Evolutionary conservation across 768 basidiomycete genomes (phyloP).

Genomic region (Lentinula aciculospora): DNA sequence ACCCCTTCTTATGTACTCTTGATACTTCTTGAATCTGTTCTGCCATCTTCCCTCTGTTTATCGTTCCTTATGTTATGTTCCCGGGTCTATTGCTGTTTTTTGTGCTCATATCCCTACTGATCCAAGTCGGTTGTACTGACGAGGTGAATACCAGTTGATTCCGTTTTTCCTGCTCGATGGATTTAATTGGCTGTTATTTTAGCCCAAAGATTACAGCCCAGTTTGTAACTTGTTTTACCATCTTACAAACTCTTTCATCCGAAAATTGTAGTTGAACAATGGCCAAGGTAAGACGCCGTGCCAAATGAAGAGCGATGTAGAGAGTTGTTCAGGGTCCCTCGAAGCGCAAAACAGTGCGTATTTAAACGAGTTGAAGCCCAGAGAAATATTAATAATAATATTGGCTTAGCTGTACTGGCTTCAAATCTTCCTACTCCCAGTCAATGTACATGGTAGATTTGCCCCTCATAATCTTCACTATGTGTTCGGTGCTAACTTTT

Average conservation of each 20-base stretch:
- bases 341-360: neutral
- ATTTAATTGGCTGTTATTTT: neutral
- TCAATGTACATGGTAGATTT: conserved; percentile 6
- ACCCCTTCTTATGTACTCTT: neutral
- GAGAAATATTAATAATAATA: neutral
- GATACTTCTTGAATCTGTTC: neutral
- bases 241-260: neutral
- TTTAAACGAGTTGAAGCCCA: neutral
- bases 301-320: conserved; percentile 19
- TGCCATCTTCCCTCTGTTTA: neutral
- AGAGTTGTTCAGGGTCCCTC: conserved; percentile 32
- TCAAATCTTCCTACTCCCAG: neutral
- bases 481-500: too few relatives aligned
- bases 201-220: neutral
- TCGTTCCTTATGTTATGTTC: neutral
- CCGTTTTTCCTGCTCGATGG: neutral
- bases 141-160: neutral
- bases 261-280: neutral
- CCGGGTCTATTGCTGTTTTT: neutral
- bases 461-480: neutral
- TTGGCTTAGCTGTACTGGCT: neutral
- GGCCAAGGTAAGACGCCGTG: conserved; percentile 3
- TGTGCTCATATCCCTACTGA: neutral
- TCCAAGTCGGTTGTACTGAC: neutral
- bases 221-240: neutral